These are phyloP conservation scores for Bipolaris zeicola DNA, from an alignment of 2,329 filamentous ascomycete species.

Conservation along the genomic window DNA sequence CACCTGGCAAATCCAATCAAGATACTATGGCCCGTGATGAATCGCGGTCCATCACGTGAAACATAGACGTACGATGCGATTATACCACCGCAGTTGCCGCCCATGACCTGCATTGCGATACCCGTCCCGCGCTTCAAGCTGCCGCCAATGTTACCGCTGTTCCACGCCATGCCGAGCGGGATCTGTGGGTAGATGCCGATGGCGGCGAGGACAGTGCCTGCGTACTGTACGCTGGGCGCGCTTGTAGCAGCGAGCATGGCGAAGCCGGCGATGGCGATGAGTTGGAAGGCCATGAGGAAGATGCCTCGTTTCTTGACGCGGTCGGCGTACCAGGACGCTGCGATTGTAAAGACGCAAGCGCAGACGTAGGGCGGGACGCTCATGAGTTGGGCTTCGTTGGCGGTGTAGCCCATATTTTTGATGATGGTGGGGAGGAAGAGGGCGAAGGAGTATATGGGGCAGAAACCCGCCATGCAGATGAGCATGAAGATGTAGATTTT, in stretches of 20 bases:
- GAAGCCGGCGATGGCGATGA: conserved; percentile 61
- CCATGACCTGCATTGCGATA: conserved; percentile 62
- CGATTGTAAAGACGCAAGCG: conserved; percentile 45
- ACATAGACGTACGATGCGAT: conserved; percentile 60
- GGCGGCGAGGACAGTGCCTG: conserved; percentile 43
- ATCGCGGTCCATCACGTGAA: conserved; percentile 51
- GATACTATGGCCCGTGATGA: conserved; percentile 54
- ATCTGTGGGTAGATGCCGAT: conserved; percentile 61
- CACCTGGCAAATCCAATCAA: conserved; percentile 53
- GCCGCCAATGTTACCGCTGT: conserved; percentile 63
- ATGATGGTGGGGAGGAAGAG: conserved; percentile 64
- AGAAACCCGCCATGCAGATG: conserved; percentile 49
- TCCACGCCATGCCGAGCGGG: conserved; percentile 63
- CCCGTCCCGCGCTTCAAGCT: conserved; percentile 61
- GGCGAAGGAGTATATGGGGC: conserved; percentile 53
- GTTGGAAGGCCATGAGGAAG: conserved; percentile 41
- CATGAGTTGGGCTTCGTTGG: conserved; percentile 46
- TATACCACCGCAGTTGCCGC: conserved; percentile 74
- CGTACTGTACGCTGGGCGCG: conserved; percentile 40
- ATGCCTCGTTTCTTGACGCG: conserved; percentile 35
- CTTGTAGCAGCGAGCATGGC: conserved; percentile 37
- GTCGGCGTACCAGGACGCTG: conserved; percentile 39
- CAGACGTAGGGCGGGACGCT: conserved; percentile 65
- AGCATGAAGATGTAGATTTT: conserved; percentile 52
- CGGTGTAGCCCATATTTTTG: conserved; percentile 64